Base-by-base conservation (phyloP, 108 stramenopile genomes). In the Aurantiochytrium sp. region DNA sequence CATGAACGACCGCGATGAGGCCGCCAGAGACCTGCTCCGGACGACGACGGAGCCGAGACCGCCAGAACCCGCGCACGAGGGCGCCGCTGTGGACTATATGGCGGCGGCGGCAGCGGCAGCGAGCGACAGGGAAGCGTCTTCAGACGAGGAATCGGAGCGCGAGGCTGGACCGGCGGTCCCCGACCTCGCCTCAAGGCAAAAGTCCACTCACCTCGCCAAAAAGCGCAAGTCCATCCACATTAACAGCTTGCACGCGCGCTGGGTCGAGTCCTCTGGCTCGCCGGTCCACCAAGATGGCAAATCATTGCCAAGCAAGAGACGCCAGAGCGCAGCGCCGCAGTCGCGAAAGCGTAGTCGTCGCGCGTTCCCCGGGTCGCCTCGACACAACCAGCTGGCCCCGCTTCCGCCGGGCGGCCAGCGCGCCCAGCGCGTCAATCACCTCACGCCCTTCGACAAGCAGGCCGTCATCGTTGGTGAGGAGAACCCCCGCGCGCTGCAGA, bases 391-490 rank as follows among this genome's bases (percentile, higher is more conserved):
- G 34, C 34, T 65, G 8, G 32, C 27, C 15, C 59, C 59, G 27
- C 34, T 65, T 34, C 27, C 27, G 32, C 27, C 6, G 15, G 59
- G 22, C 3, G 22, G 27, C 27, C 32, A 34, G 34, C 8, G 59
- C n/a, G 59, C 27, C 22, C 6, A 27, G 34, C 59, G 59, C 34
- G 8, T 10, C 15, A 65, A 19, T 19, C 1, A 65, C 32, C 34
- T 65, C 27, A 81, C 73, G 36, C 73, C 73, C 6, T 81, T 81
- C 45, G 24, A 37, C 1, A 81, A 81, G 2, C 73, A 81, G 45
- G 45, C 73, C n/a, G 30, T 81, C 39, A 48, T 81, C 27, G 73
- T 81, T 12, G 73, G 73, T 42, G 42, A 41, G 73, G 73, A 81
- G 3, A 81, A 81, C 24, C 73, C 73, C 12, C 39, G 45, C n/a